These are phyloP conservation scores for Escallonia rubra DNA, from an alignment of 129 eudicot species.

Conservation along the genomic window DNA sequence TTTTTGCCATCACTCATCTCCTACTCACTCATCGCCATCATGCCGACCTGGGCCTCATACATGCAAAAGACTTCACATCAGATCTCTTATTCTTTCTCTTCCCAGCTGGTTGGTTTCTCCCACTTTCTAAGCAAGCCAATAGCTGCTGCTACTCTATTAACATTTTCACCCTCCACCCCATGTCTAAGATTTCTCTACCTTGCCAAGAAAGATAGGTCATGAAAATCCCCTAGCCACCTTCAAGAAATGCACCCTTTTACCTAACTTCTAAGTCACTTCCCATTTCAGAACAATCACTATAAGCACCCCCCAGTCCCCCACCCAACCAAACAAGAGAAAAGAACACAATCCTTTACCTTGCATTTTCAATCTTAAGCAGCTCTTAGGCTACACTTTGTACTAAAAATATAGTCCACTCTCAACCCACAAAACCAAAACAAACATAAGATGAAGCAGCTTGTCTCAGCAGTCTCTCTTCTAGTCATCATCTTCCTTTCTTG, in stretches of 20 bases:
- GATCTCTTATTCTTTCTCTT: not conserved
- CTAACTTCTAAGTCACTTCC: conserved; percentile 10
- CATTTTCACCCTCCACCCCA: not conserved
- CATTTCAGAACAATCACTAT: conserved; percentile 9
- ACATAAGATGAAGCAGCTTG: conserved; percentile 15
- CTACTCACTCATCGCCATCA: too few species aligned
- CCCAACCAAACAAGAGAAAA: not conserved
- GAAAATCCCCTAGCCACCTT: not conserved
- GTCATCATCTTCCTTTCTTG: conserved; percentile 22
- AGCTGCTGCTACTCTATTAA: conserved; percentile 3
- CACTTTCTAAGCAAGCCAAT: conserved; percentile 26
- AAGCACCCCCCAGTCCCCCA: conserved; percentile 9
- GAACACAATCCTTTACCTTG: not conserved
- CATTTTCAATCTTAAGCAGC: not conserved
- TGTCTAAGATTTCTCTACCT: not conserved
- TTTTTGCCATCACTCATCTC: too few species aligned
- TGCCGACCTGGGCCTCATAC: too few species aligned
- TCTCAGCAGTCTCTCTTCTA: conserved; percentile 18
- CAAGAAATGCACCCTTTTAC: conserved; percentile 17
- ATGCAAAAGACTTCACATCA: not conserved
- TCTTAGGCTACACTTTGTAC: too few species aligned
- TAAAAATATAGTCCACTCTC: not conserved
- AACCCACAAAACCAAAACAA: not conserved
- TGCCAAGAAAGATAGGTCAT: not conserved
- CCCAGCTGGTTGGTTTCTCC: conserved; percentile 18